Evolutionary conservation across 164 flowering plant species (phyloP).

Genomic region (Chimonanthus salicifolius): DNA sequence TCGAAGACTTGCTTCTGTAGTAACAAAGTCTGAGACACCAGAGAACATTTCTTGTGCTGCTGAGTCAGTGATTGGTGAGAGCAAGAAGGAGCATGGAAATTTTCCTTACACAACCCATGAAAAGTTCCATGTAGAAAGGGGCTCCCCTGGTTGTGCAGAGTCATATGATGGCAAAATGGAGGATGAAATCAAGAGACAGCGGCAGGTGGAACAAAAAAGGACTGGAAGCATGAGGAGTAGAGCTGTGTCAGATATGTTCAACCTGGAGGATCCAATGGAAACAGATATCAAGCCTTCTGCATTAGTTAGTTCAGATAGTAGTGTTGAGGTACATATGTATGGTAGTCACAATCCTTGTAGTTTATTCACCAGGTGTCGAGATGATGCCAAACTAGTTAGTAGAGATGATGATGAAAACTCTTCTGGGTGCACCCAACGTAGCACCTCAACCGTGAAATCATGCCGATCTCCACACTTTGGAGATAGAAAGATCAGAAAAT

Average conservation of each 20-base stretch:
- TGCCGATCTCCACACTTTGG: constrained; percentile 44
- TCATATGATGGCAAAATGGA: constrained; percentile 31
- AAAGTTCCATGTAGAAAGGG: constrained; percentile 20
- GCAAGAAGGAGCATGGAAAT: constrained; percentile 27
- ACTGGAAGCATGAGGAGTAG: constrained; percentile 17
- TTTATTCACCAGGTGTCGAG: constrained; percentile 30
- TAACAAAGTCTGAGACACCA: constrained; percentile 36
- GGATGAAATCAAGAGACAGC: constrained; percentile 15
- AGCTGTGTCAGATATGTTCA: constrained; percentile 21
- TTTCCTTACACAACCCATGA: constrained; percentile 10
- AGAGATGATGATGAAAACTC: constrained; percentile 97
- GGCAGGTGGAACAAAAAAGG: constrained; percentile 21
- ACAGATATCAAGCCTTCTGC: constrained; percentile 42
- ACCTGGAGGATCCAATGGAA: constrained; percentile 27
- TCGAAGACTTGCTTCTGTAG: constrained; percentile 27
- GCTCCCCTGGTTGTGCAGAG: constrained; percentile 16
- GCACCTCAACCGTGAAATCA: constrained; percentile 35
- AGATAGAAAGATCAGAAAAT: constrained; percentile 58
- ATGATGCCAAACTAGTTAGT: constrained; percentile 55
- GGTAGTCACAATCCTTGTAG: constrained; percentile 29
- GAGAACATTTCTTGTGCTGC: constrained; percentile 29
- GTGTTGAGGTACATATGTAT: constrained; percentile 32
- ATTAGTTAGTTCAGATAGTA: constrained; percentile 48
- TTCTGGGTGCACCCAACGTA: constrained; percentile 66
- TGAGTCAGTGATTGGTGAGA: constrained; percentile 25